phyloP scores from a whole-genome alignment of 2,329 filamentous ascomycete genomes.

The Stachybotrys echinatus region DNA sequence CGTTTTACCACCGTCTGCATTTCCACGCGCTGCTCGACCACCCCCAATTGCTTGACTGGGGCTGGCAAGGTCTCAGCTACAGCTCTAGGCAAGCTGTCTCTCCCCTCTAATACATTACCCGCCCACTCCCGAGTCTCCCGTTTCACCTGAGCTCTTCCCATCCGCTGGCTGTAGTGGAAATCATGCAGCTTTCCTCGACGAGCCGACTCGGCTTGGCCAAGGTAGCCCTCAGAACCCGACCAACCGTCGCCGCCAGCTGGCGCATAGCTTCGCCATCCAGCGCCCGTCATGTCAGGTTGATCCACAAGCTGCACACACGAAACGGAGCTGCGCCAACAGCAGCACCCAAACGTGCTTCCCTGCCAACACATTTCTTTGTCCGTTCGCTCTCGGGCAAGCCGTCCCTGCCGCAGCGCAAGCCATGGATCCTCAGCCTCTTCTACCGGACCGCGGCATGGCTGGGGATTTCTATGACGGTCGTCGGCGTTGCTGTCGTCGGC shows the following conservation, averaged over 20 bases:
- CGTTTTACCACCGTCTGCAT: too few species aligned
- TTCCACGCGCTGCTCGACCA: too few species aligned
- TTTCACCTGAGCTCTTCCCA: too few species aligned
- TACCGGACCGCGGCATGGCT: constrained; percentile 58
- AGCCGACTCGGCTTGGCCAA: neutral
- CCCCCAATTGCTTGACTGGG: neutral
- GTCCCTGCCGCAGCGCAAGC: constrained; percentile 43
- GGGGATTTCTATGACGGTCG: constrained; percentile 69
- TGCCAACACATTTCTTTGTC: constrained; percentile 18
- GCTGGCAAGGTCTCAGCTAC: neutral
- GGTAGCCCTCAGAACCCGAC: neutral
- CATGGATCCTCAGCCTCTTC: constrained; percentile 49
- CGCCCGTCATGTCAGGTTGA: neutral
- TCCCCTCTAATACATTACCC: neutral
- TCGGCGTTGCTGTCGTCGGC: constrained; percentile 63
- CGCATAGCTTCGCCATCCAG: neutral
- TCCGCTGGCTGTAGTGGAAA: neutral
- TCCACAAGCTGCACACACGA: constrained; percentile 2
- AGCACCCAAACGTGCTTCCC: constrained; percentile 5
- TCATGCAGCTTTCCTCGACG: neutral
- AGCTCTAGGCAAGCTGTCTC: neutral
- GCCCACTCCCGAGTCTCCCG: neutral
- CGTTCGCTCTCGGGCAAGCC: constrained; percentile 48
- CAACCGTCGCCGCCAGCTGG: neutral
- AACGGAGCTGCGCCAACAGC: constrained; percentile 5